Evolutionary conservation across 73 alveolate species (phyloP), one percentile per base, ranked within the genome.

Genomic region (Paramecium octaurelia): DNA sequence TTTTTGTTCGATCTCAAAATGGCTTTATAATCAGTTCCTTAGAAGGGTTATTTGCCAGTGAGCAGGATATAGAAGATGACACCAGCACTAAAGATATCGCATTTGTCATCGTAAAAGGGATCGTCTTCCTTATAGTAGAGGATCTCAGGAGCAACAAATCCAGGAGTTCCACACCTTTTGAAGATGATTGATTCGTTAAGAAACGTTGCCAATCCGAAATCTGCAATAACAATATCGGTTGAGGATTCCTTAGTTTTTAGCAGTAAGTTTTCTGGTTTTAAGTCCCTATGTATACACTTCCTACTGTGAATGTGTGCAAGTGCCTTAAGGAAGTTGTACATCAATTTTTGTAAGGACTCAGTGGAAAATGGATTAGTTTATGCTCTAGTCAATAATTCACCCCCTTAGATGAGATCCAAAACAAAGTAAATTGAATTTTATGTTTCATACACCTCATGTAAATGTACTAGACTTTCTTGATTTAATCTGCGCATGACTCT

Each of bases 121-220:
- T 89, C 94, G 1, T 68, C 94, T 71, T 89, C 94, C 64, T 89
- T 89, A 89, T 89, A 89, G 29, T 46, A 21, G 23, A 89, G 44
- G 8, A 89, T 83, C 50, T 89, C 94, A 71, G 94, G 94, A 20
- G 94, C 94, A 21, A 89, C 94, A 89, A 89, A 89, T 44, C 94
- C 94, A 21, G 94, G 94, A 27, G 94, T 89, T 10, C 94, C 94
- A 58, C 94, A 89, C 48, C 94, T 77, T 34, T 89, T 89, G 38
- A 89, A 89, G 23, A 89, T 27, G 16, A 89, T 89, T 1, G 71
- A 58, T 29, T 89, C 88, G 36, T 89, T 58, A 3, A 83, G 40
- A 50, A 89, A 89, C 10, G 94, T 73, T 16, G 94, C 94, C 16
- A 87, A 64, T 64, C 93, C 93, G 69, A 87, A 87, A 64, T 87